Conservation (phyloP, 495 filamentous ascomycete species). For the Lepraria neglecta region DNA sequence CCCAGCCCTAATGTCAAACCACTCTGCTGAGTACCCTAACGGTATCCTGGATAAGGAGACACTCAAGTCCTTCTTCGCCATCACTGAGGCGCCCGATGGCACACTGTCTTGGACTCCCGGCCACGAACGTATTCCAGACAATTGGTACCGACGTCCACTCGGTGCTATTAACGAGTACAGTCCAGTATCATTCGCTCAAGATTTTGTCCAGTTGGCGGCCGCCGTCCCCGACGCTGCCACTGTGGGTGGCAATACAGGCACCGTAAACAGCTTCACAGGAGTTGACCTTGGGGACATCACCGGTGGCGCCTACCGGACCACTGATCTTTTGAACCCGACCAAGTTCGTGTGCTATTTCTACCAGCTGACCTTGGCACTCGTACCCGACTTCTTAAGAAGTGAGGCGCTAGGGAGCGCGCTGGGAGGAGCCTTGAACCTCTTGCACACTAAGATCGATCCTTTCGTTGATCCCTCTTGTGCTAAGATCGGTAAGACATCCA, state of each 20-base stretch:
- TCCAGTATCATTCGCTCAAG: constrained; percentile 33
- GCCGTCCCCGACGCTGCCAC: constrained; percentile 30
- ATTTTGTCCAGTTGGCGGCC: constrained; percentile 38
- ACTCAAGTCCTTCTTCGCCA: constrained; percentile 44
- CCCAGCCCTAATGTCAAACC: constrained; percentile 33
- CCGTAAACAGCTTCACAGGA: constrained; percentile 48
- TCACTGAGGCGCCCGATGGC: constrained; percentile 35
- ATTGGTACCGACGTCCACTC: constrained; percentile 40
- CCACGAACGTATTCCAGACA: constrained; percentile 51
- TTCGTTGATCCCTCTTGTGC: constrained; percentile 22
- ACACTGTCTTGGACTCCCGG: constrained; percentile 42
- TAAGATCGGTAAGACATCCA: constrained; percentile 16
- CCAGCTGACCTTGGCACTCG: constrained; percentile 38
- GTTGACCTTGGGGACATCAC: constrained; percentile 46
- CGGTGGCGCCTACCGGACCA: constrained; percentile 42
- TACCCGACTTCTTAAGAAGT: constrained; percentile 38
- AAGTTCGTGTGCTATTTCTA: constrained; percentile 46
- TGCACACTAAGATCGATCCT: constrained; percentile 18
- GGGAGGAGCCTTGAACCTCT: constrained; percentile 16
- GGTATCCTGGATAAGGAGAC: constrained; percentile 34
- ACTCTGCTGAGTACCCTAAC: constrained; percentile 28
- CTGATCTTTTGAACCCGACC: constrained; percentile 39
- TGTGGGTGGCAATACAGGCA: constrained; percentile 53
- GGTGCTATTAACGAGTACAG: constrained; percentile 36
- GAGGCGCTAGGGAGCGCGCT: constrained; percentile 17